Conservation (phyloP, 306 rosid genomes). For the Quercus rubra region DNA sequence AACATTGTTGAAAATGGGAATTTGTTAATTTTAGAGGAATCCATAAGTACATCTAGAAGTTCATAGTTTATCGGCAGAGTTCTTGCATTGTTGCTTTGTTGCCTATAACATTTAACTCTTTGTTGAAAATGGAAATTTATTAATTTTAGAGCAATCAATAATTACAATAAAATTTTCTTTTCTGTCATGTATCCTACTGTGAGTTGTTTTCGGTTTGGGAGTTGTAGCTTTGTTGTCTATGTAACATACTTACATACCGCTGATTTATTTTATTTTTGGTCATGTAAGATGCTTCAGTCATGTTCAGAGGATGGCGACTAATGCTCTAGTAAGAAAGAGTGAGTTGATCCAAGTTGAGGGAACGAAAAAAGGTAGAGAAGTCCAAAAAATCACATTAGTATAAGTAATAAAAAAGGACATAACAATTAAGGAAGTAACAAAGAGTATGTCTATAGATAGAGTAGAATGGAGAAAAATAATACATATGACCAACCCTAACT, state of each 20-base stretch:
- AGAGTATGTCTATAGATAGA: too few species aligned
- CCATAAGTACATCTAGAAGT: neutral
- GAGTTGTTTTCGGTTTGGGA: neutral
- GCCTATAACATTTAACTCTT: neutral
- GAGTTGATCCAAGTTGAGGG: too few species aligned
- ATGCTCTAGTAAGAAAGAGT: too few species aligned
- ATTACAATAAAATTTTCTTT: neutral
- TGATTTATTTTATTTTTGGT: neutral
- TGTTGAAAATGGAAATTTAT: neutral
- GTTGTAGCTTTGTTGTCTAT: neutral
- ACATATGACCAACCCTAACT: too few species aligned
- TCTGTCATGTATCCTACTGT: neutral
- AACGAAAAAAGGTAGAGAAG: too few species aligned
- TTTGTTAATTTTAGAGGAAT: neutral
- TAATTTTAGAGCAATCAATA: neutral
- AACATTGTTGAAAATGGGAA: neutral
- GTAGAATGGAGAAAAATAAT: too few species aligned
- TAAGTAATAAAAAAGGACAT: too few species aligned
- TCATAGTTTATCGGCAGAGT: neutral
- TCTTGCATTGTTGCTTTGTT: neutral
- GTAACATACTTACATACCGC: neutral
- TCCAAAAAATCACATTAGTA: too few species aligned
- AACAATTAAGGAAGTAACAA: too few species aligned
- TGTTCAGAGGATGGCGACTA: too few species aligned
- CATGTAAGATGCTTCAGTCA: too few species aligned